Base-by-base conservation (phyloP, 768 basidiomycete species). In the Tulasnella sp. region DNA sequence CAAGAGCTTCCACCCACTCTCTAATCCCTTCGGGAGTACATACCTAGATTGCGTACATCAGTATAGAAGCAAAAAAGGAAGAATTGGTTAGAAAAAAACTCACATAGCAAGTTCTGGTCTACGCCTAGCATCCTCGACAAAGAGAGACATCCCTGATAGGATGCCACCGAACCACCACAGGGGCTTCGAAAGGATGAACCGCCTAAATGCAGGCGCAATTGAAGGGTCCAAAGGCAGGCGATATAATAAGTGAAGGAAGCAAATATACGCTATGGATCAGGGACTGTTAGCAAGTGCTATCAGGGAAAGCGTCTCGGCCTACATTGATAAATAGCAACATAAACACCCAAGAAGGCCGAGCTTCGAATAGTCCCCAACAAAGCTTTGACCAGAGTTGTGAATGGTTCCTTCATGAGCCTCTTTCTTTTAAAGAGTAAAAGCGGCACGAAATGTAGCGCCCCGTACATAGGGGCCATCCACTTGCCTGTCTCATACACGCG, bases 41-140 rank as follows among this genome's bases (percentile, higher is more conserved):
- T 77, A 77, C 76, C 76, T 40, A 87, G 85, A 75, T 85, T 21
- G 16, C 12, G 8, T 9, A 34, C 8, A 36, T 76, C 56, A 44
- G 42, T n/a, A 31, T n/a, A 19, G 0, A 1, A 38, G 27, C n/a
- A 21, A 14, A 31, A 74, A 52, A 16, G 36, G 27, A 34, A 56
- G 27, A 39, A 14, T 16, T 31, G 3, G n/a, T n/a, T n/a, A 31
- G 0, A 52, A 4, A 46, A 16, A 48, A 1, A 92, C 92, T 84
- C 93, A 96, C 95, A 96, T 94, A 80, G 96, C 95, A 81, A 98
- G 86, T 86, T 99, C 97, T 0, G 90, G 93, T 6, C 96, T 89
- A n/a, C 97, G 88, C 82, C 92, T 89, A 86, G 90, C 92, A 83
- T 95, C 96, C 83, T 99, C 97, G 3, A 97, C 89, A 79, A 98